These are phyloP conservation scores for Corymbia calophylla DNA, from an alignment of 441 rosid genomes.

Conservation along the genomic window DNA sequence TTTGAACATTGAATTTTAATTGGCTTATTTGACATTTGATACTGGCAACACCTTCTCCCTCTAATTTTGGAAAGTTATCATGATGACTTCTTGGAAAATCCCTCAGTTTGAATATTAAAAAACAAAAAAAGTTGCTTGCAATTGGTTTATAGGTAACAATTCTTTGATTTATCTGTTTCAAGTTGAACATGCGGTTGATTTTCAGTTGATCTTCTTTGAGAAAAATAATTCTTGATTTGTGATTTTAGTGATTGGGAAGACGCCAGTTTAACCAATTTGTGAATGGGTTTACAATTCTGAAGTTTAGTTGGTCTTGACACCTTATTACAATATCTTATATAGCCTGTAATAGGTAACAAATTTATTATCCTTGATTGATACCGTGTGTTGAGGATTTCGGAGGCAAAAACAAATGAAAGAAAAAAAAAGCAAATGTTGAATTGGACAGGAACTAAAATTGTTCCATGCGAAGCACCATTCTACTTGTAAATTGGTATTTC, in stretches of 20 bases:
- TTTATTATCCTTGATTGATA: neutral
- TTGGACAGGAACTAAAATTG: neutral
- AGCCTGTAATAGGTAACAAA: neutral
- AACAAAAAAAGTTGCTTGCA: no score
- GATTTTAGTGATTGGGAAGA: neutral
- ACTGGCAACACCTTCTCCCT: neutral
- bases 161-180: neutral
- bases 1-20: neutral
- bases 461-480: neutral
- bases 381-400: rapidly evolving
- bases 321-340: neutral
- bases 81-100: neutral
- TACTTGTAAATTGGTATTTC: no score
- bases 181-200: neutral
- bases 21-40: neutral
- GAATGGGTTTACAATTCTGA: neutral
- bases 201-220: neutral
- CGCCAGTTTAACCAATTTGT: neutral
- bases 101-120: neutral
- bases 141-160: no score
- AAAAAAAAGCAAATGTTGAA: rapidly evolving
- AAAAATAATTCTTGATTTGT: no score
- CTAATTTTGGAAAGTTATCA: neutral
- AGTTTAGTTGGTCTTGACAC: neutral
- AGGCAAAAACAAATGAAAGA: neutral